These are phyloP conservation scores for Gnomoniopsis smithogilvyi DNA, from an alignment of 2,329 filamentous ascomycete species.

Conservation along the genomic window DNA sequence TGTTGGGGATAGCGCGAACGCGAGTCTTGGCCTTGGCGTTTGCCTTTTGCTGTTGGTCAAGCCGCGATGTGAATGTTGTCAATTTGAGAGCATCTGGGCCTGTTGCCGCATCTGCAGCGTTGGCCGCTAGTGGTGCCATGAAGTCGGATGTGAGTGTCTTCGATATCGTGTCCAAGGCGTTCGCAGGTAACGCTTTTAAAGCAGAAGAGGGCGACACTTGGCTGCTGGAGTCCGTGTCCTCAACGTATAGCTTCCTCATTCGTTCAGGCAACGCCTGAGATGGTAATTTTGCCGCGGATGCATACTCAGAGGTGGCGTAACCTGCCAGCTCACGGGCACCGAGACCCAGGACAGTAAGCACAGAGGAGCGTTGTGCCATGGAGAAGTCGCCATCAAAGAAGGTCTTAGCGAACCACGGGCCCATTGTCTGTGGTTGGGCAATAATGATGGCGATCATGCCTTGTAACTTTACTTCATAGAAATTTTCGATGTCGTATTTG, in stretches of 20 bases:
- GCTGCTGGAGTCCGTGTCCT: constrained; percentile 26
- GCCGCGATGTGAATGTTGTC: constrained; percentile 79
- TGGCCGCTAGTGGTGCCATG: constrained; percentile 76
- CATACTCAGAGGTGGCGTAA: constrained; percentile 57
- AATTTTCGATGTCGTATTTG: constrained; percentile 76
- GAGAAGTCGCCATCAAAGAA: constrained; percentile 95
- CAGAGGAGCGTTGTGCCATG: constrained; percentile 73
- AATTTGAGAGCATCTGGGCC: constrained; percentile 86
- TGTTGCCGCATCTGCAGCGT: constrained; percentile 73
- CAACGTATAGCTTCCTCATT: constrained; percentile 68
- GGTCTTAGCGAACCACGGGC: constrained; percentile 76
- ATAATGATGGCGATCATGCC: constrained; percentile 79
- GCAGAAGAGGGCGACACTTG: constrained; percentile 27
- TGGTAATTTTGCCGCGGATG: constrained; percentile 60
- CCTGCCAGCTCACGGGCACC: constrained; percentile 83
- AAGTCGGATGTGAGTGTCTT: constrained; percentile 67
- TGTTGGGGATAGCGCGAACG: constrained; percentile 65
- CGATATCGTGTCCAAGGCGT: constrained; percentile 66
- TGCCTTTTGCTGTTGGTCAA: constrained; percentile 54
- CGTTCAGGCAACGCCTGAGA: constrained; percentile 74
- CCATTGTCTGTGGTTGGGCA: constrained; percentile 73
- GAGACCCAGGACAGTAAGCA: constrained; percentile 80
- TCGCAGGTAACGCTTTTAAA: constrained; percentile 50
- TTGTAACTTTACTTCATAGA: constrained; percentile 72
- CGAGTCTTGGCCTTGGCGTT: constrained; percentile 31